Evolutionary conservation across 2,329 filamentous ascomycete genomes (phyloP).

Genomic region (Paramyrothecium sp.): DNA sequence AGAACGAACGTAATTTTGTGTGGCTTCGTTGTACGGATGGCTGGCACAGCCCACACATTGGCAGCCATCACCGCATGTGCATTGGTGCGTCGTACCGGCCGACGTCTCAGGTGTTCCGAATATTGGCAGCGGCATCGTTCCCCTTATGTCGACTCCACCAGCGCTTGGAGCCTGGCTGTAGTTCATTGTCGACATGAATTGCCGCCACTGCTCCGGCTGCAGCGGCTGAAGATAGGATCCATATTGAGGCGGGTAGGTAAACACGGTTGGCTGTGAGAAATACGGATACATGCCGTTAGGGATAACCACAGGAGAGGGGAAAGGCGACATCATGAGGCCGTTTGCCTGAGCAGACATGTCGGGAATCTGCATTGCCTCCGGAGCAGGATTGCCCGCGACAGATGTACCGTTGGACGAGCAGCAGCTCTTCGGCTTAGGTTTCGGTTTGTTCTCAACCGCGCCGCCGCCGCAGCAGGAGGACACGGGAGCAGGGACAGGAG

Average conservation of each 20-base stretch:
- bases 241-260: conserved; percentile 52
- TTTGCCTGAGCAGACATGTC: conserved; percentile 9
- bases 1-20: conserved; percentile 50
- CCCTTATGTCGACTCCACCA: conserved; percentile 21
- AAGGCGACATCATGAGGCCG: conserved; percentile 32
- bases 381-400: not conserved
- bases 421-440: conserved; percentile 25
- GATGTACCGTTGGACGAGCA: conserved; percentile 30
- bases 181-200: conserved; percentile 40
- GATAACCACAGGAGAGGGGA: conserved; percentile 32
- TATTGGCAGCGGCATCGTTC: conserved; percentile 15
- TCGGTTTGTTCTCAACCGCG: conserved; percentile 10
- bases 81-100: conserved; percentile 40
- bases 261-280: conserved; percentile 44
- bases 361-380: not conserved
- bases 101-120: conserved; percentile 13
- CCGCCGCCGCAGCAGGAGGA: not conserved
- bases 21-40: conserved; percentile 67
- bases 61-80: conserved; percentile 64
- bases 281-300: conserved; percentile 37
- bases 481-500: not conserved
- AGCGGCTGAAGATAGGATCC: conserved; percentile 55
- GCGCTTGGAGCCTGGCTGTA: conserved; percentile 31
- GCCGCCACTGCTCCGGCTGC: conserved; percentile 52
- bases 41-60: conserved; percentile 67